phyloP scores from a whole-genome alignment of 148 eudicot genomes.

The Camellia lanceoleosa region DNA sequence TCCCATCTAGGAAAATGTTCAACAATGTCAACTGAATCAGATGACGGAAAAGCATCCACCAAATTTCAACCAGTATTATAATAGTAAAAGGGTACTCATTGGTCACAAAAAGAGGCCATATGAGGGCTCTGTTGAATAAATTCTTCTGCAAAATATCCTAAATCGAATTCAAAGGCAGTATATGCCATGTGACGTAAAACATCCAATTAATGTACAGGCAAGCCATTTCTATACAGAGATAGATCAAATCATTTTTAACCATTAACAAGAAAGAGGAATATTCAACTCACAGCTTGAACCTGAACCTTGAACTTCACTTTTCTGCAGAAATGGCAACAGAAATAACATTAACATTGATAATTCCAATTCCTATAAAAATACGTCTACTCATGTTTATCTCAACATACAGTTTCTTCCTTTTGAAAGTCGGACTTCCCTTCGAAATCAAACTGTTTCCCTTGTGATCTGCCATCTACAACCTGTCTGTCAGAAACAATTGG shows the following conservation, averaged over 20 bases:
- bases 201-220: background rate
- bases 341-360: constrained; percentile 13
- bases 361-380: background rate
- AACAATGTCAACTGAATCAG: background rate
- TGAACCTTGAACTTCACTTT: constrained; percentile 35
- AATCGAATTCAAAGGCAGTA: background rate
- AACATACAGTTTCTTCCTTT: constrained; percentile 41
- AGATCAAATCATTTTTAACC: constrained; percentile 6
- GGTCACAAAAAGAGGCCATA: background rate
- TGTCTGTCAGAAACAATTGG: constrained; percentile 43
- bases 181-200: background rate
- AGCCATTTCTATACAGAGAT: constrained; percentile 9
- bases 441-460: constrained; percentile 28
- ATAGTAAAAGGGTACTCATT: background rate
- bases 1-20: background rate
- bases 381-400: background rate
- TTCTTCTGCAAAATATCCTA: background rate
- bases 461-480: constrained; percentile 32
- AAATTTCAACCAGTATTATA: background rate
- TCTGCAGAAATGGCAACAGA: constrained; percentile 39
- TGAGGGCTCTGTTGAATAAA: background rate
- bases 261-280: background rate
- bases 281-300: constrained; percentile 48
- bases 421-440: constrained; percentile 29
- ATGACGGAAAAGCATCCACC: constrained; percentile 2